Conservation (phyloP, 2,329 filamentous ascomycete genomes). For the Endoconidiophora laricicola region DNA sequence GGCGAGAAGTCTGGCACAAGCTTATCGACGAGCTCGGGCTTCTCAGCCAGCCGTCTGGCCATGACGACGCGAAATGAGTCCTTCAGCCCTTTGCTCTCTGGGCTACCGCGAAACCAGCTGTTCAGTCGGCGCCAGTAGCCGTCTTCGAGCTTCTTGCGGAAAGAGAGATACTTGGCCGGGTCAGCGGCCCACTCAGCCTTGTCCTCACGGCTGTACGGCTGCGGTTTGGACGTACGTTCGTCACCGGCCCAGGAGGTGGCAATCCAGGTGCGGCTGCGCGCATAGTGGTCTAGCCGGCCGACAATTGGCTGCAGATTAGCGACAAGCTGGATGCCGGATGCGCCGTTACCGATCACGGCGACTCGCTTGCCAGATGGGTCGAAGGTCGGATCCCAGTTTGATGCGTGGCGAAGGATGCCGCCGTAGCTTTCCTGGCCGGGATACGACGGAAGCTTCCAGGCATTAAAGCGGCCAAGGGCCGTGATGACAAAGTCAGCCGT, state of each 20-base stretch:
- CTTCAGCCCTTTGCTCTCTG: conserved; percentile 30
- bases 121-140: conserved; percentile 45
- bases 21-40: conserved; percentile 37
- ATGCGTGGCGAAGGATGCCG: conserved; percentile 41
- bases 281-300: conserved; percentile 44
- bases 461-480: conserved; percentile 49
- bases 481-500: conserved; percentile 44
- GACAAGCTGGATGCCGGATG: conserved; percentile 41
- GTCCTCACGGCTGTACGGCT: conserved; percentile 39
- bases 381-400: conserved; percentile 39
- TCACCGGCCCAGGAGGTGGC: conserved; percentile 42
- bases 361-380: conserved; percentile 32
- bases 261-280: conserved; percentile 50
- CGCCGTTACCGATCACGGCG: conserved; percentile 47
- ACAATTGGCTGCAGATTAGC: conserved; percentile 34
- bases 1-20: conserved; percentile 47
- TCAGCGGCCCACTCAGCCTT: conserved; percentile 37
- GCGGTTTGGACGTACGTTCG: conserved; percentile 37
- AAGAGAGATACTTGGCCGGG: conserved; percentile 41
- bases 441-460: conserved; percentile 45
- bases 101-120: conserved; percentile 35
- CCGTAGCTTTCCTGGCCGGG: conserved; percentile 38
- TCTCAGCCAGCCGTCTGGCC: conserved; percentile 32
- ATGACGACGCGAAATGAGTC: conserved; percentile 35
- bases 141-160: conserved; percentile 39